Conservation (phyloP, 805 yeast genomes). For the Candida rishiriensis region DNA sequence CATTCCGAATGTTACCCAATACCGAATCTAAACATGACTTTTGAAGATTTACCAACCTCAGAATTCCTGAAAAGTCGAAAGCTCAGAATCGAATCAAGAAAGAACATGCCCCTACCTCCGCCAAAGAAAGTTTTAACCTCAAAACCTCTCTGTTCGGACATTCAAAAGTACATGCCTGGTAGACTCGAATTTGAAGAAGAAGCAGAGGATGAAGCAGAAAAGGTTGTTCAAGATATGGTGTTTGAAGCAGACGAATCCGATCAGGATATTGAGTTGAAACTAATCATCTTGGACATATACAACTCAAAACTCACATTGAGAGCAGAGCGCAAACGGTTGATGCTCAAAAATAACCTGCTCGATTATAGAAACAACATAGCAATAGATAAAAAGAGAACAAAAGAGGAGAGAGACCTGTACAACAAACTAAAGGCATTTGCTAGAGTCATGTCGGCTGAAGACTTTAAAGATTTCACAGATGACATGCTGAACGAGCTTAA, state of each 20-base stretch:
- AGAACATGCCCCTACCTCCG: slow-evolving; percentile 74
- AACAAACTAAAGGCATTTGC: slow-evolving; percentile 78
- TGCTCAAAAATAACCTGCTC: slow-evolving; percentile 70
- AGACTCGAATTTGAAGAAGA: slow-evolving; percentile 95
- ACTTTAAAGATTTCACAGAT: slow-evolving; percentile 68
- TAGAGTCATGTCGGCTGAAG: slow-evolving; percentile 72
- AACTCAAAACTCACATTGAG: slow-evolving; percentile 85
- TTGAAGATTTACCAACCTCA: slow-evolving; percentile 56
- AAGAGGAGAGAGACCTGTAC: slow-evolving; percentile 83
- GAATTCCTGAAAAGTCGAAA: slow-evolving; percentile 68
- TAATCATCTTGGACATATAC: slow-evolving; percentile 83
- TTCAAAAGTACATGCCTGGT: slow-evolving; percentile 99
- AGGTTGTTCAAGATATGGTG: slow-evolving; percentile 86
- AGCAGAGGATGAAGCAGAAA: slow-evolving; percentile 95
- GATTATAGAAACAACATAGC: slow-evolving; percentile 83
- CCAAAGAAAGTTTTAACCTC: slow-evolving; percentile 87
- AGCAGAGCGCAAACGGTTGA: slow-evolving; percentile 84
- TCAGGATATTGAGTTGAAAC: slow-evolving; percentile 83
- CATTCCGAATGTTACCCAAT: slow-evolving; percentile 74
- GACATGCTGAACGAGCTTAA: slow-evolving; percentile 76
- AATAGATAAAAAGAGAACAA: slow-evolving; percentile 76
- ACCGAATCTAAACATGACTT: slow-evolving; percentile 77
- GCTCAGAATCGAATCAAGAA: slow-evolving; percentile 65
- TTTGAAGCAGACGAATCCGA: slow-evolving; percentile 91
- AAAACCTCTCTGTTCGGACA: slow-evolving; percentile 93